Evolutionary conservation across 768 basidiomycete species (phyloP).

Genomic region (Xerocomellus intermedius): DNA sequence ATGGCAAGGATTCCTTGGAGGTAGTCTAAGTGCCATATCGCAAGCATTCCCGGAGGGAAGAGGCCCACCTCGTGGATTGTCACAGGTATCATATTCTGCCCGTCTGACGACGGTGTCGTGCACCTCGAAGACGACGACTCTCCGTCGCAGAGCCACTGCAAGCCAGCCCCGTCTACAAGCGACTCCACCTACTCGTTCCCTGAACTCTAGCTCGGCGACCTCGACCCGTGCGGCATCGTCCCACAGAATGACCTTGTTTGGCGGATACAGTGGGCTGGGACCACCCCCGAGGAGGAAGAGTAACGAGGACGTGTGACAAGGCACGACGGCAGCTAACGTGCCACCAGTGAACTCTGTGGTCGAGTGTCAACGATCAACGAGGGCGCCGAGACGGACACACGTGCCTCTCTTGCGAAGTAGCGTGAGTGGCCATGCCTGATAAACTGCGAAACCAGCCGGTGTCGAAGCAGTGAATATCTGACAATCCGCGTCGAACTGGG

Average conservation of each 20-base stretch:
- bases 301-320: constrained; percentile 77
- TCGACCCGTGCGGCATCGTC: constrained; percentile 75
- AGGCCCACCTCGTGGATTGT: constrained; percentile 74
- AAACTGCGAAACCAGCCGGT: constrained; percentile 80
- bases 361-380: constrained; percentile 17
- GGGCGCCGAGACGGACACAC: constrained; percentile 4
- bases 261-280: constrained; percentile 83
- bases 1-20: constrained; percentile 71
- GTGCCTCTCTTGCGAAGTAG: constrained; percentile 81
- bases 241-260: constrained; percentile 91
- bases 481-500: constrained; percentile 76
- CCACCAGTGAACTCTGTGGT: constrained; percentile 71
- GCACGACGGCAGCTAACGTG: constrained; percentile 72
- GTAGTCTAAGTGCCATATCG: neutral
- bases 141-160: constrained; percentile 72
- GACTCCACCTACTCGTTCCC: constrained; percentile 77
- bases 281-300: constrained; percentile 88
- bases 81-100: constrained; percentile 83
- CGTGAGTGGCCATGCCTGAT: constrained; percentile 70
- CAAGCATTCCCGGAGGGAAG: constrained; percentile 2
- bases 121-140: constrained; percentile 78
- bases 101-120: constrained; percentile 59
- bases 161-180: constrained; percentile 83
- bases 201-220: constrained; percentile 87
- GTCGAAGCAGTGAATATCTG: constrained; percentile 79